Evolutionary conservation across 371 early-diverging fungal genomes (phyloP).

Genomic region (Nematocida homosporus): DNA sequence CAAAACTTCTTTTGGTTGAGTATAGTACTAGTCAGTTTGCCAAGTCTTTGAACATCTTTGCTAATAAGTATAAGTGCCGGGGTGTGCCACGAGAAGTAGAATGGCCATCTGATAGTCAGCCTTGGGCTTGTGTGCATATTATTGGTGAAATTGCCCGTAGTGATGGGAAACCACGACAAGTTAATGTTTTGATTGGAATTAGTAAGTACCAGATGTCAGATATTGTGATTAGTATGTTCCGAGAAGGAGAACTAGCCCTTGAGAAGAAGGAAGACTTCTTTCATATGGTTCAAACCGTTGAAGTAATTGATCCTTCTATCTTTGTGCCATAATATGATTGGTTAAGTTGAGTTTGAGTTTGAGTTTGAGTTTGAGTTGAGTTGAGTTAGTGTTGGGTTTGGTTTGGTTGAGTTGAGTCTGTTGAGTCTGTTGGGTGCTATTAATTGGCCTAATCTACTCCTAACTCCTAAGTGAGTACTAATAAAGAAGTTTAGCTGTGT

Average conservation of each 20-base stretch:
- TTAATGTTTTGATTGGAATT: conserved; percentile 32
- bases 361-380: too few species aligned
- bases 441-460: neutral
- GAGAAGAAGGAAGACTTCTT: conserved; percentile 19
- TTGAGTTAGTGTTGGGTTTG: too few species aligned
- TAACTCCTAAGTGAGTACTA: too few species aligned
- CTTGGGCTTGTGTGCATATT: conserved; percentile 7
- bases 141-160: conserved; percentile 28
- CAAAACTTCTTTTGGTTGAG: conserved; percentile 2
- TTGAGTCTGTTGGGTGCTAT: too few species aligned
- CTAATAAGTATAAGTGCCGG: neutral
- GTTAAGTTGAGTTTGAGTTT: too few species aligned
- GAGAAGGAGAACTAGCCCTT: conserved; percentile 6
- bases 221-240: conserved; percentile 41
- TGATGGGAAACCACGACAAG: conserved; percentile 29
- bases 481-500: too few species aligned
- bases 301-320: conserved; percentile 31
- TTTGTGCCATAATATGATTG: conserved; percentile 24
- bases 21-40: conserved; percentile 24
- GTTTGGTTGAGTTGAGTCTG: too few species aligned
- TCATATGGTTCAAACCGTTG: conserved; percentile 27
- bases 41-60: conserved; percentile 19
- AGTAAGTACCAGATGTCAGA: conserved; percentile 36
- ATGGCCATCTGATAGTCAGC: neutral
- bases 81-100: neutral